Conservation (phyloP, 75 land plant genomes). For the Pseudotsuga menziesii region DNA sequence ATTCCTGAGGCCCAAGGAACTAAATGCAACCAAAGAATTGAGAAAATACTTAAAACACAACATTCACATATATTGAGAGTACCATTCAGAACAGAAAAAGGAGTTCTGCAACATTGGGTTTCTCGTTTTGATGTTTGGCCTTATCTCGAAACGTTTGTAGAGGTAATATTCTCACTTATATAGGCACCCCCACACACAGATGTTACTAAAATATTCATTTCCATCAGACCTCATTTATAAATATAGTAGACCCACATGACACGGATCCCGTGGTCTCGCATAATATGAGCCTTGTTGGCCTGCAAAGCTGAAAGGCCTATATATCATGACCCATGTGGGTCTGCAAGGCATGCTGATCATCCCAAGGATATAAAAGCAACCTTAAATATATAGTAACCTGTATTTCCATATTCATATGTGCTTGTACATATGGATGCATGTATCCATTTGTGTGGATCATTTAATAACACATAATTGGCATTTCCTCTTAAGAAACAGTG, state of each 20-base stretch:
- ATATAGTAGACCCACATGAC: conserved; percentile 69
- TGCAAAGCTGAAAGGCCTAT: conserved; percentile 7
- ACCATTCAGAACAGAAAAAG: conserved; percentile 55
- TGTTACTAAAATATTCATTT: conserved; percentile 58
- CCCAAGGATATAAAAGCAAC: no score
- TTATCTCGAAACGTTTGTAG: conserved; percentile 56
- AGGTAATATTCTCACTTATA: conserved; percentile 26
- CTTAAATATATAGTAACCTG: no score
- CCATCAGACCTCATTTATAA: conserved; percentile 47
- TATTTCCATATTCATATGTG: background rate
- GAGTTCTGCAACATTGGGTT: conserved; percentile 47
- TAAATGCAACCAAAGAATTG: conserved; percentile 53
- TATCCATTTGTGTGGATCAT: background rate
- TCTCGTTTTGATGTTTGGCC: conserved; percentile 82
- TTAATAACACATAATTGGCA: conserved; percentile 54
- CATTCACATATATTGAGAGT: conserved; percentile 50
- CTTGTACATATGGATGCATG: background rate
- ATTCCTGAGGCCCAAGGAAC: conserved; percentile 66
- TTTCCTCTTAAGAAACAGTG: conserved; percentile 55
- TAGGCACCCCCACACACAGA: conserved; percentile 45
- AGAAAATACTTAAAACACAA: conserved; percentile 50
- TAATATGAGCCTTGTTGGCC: conserved; percentile 76
- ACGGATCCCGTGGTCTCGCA: conserved; percentile 33
- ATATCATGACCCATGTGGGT: no score
- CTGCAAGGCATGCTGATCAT: no score